A percentile compares a stretch with the other conserved stretches of the same genome.
Evolutionary conservation across 2,329 filamentous ascomycete species (phyloP).

Genomic region (Zymoseptoria passerinii): DNA sequence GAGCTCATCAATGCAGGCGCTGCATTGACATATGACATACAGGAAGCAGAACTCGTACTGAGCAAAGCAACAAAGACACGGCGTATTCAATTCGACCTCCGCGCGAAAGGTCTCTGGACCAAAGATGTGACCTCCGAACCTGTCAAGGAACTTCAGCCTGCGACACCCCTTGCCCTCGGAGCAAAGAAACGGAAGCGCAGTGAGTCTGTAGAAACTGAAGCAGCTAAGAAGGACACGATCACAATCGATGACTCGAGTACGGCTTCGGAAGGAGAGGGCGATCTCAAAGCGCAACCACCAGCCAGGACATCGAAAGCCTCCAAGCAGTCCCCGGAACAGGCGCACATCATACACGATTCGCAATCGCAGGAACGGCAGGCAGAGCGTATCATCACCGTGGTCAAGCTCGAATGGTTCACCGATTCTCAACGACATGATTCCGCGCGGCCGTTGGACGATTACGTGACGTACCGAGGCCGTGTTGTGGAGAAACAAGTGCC

Average conservation of each 20-base stretch:
- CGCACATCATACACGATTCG: background rate
- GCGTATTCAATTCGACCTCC: slow-evolving; percentile 69
- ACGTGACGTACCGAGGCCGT: slow-evolving; percentile 45
- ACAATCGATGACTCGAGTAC: slow-evolving; percentile 27
- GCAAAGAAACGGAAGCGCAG: slow-evolving; percentile 9
- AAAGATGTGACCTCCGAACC: slow-evolving; percentile 5
- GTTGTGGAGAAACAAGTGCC: slow-evolving; percentile 32
- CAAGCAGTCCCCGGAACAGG: background rate
- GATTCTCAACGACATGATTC: slow-evolving; percentile 37
- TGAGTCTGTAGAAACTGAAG: background rate
- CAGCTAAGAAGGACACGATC: slow-evolving; percentile 7
- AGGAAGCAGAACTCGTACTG: slow-evolving; percentile 65
- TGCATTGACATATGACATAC: slow-evolving; percentile 60
- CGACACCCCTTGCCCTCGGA: background rate
- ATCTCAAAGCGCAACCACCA: background rate
- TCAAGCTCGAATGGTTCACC: slow-evolving; percentile 48
- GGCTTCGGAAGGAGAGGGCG: slow-evolving; percentile 28
- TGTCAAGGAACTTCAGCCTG: background rate
- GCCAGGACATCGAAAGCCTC: background rate
- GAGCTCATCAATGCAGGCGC: slow-evolving; percentile 48
- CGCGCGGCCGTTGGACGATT: slow-evolving; percentile 41
- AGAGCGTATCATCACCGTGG: slow-evolving; percentile 38
- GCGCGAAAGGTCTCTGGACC: slow-evolving; percentile 55
- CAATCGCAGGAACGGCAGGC: background rate
- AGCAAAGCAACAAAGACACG: slow-evolving; percentile 62